Conservation (phyloP, 371 early-diverging fungal genomes). For the Paraphysoderma sedebokerense region DNA sequence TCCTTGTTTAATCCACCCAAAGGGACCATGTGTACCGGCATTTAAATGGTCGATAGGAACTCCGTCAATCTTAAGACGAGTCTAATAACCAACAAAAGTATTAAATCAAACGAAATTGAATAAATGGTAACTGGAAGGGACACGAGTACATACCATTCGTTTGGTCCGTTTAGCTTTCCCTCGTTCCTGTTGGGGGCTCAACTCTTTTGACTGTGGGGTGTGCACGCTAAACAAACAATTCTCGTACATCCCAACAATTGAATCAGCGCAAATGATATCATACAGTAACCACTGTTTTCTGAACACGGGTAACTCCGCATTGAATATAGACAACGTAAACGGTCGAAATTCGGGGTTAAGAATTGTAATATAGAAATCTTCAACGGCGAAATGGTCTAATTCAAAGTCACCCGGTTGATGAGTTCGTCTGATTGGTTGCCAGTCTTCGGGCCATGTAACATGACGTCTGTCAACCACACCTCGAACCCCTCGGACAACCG, state of each 20-base stretch:
- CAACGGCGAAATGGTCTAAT: constrained; percentile 51
- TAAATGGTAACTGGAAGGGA: no score
- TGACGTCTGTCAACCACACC: constrained; percentile 77
- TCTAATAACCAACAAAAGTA: no score
- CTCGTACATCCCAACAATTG: constrained; percentile 83
- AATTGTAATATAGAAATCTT: constrained; percentile 57
- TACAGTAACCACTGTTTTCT: constrained; percentile 85
- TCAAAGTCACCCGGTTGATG: constrained; percentile 73
- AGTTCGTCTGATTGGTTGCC: constrained; percentile 36
- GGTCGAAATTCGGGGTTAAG: constrained; percentile 75
- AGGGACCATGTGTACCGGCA: constrained; percentile 67
- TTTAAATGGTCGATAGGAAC: constrained; percentile 84
- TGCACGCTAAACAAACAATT: constrained; percentile 86
- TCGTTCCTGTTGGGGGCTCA: no score
- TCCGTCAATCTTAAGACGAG: constrained; percentile 76
- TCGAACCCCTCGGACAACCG: constrained; percentile 65
- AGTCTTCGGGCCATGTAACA: constrained; percentile 57
- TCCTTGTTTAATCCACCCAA: constrained; percentile 86
- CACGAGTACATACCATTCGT: no score
- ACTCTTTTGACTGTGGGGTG: constrained; percentile 33
- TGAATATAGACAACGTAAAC: constrained; percentile 68
- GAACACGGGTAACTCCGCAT: constrained; percentile 60
- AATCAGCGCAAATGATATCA: constrained; percentile 74
- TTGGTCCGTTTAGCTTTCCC: no score
- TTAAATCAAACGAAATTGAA: no score